These are phyloP conservation scores for Saccharomycopsis malanga DNA, from an alignment of 805 yeast species.

Conservation along the genomic window DNA sequence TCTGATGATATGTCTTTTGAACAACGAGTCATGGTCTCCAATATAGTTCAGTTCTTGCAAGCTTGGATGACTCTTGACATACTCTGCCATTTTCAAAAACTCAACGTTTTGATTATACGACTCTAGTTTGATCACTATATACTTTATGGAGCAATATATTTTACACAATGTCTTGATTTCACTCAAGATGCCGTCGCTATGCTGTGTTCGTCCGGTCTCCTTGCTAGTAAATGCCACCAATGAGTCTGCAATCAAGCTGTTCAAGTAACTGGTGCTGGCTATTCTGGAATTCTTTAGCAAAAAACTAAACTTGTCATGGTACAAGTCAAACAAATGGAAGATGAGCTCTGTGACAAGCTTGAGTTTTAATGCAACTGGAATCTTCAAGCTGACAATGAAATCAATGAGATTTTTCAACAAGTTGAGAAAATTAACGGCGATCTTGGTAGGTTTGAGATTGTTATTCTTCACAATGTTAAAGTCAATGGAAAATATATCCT, in stretches of 20 bases:
- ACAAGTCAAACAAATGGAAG: slow-evolving; percentile 9
- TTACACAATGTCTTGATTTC: slow-evolving; percentile 15
- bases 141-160: slow-evolving; percentile 18
- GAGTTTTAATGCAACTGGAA: slow-evolving; percentile 10
- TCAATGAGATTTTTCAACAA: slow-evolving; percentile 19
- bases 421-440: slow-evolving; percentile 11
- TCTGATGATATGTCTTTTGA: slow-evolving; percentile 6
- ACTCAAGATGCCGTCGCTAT: slow-evolving; percentile 8
- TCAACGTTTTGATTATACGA: slow-evolving; percentile 10
- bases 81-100: slow-evolving; percentile 11
- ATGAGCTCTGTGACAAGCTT: slow-evolving; percentile 11
- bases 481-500: slow-evolving; percentile 16
- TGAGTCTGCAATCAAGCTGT: slow-evolving; percentile 15
- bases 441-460: slow-evolving; percentile 18
- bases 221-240: background rate
- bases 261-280: slow-evolving; percentile 9
- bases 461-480: slow-evolving; percentile 14
- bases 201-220: background rate
- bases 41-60: background rate
- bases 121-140: slow-evolving; percentile 12
- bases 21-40: no score
- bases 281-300: slow-evolving; percentile 8
- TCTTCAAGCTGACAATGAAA: slow-evolving; percentile 9
- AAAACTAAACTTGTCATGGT: slow-evolving; percentile 9
- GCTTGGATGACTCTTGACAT: background rate